These are phyloP conservation scores for Shiraia bambusicola DNA, from an alignment of 2,329 filamentous ascomycete species.

Conservation along the genomic window DNA sequence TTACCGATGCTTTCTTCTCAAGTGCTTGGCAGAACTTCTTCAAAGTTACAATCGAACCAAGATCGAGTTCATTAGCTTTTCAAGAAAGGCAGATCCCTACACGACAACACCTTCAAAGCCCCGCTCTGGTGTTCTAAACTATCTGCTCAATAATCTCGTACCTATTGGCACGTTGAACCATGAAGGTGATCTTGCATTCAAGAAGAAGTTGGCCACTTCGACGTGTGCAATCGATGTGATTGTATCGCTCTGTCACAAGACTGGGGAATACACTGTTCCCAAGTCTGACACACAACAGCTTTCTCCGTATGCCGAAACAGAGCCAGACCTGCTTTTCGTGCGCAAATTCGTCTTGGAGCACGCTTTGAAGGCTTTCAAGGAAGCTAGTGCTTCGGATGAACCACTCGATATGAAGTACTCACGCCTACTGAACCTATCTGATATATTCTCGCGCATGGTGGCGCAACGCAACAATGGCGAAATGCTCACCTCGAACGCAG, in stretches of 20 bases:
- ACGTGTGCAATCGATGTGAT: constrained; percentile 83
- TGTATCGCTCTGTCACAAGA: constrained; percentile 84
- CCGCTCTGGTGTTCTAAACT: constrained; percentile 88
- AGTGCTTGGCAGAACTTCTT: constrained; percentile 86
- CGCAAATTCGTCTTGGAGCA: constrained; percentile 95
- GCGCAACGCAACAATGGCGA: constrained; percentile 54
- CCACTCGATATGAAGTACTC: constrained; percentile 83
- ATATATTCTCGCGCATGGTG: constrained; percentile 91
- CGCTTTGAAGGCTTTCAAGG: constrained; percentile 86
- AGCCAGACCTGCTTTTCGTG: constrained; percentile 84
- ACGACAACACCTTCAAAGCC: constrained; percentile 90
- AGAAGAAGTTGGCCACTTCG: constrained; percentile 84
- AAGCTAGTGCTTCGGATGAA: constrained; percentile 77
- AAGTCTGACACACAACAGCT: constrained; percentile 40
- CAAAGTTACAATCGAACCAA: constrained; percentile 93
- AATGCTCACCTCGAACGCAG: constrained; percentile 41
- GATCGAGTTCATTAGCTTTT: constrained; percentile 99
- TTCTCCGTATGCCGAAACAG: constrained; percentile 63
- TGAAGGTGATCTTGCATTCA: constrained; percentile 71
- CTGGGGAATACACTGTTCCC: constrained; percentile 70
- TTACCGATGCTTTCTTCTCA: constrained; percentile 91
- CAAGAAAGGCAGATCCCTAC: constrained; percentile 81
- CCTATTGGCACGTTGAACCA: constrained; percentile 67
- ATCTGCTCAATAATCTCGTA: constrained; percentile 79
- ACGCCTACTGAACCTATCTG: constrained; percentile 80